phyloP scores from a whole-genome alignment of 306 rosid genomes.

The Medicago truncatula region DNA sequence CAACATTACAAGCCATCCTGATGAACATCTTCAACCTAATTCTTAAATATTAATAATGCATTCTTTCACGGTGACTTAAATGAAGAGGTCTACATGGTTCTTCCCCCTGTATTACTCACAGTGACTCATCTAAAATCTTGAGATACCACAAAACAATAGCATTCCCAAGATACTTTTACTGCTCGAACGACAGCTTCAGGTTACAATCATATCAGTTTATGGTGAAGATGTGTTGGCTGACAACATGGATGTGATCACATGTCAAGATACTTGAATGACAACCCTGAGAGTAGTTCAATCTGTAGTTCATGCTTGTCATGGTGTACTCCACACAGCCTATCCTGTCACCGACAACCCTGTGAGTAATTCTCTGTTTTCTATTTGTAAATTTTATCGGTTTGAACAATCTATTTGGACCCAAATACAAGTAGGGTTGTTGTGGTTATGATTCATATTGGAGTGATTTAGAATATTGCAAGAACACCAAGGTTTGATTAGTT shows the following conservation, averaged over 20 bases:
- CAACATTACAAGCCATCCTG: not conserved
- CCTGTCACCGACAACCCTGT: constrained; percentile 91
- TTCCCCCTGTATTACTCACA: not conserved
- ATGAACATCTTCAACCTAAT: not conserved
- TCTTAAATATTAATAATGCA: not conserved
- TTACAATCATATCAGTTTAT: no score
- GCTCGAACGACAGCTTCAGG: not conserved
- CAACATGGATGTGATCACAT: no score
- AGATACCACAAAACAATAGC: not conserved
- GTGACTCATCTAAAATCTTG: not conserved
- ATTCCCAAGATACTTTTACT: not conserved
- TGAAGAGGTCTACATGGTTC: not conserved
- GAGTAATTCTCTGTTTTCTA: not conserved
- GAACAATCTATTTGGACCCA: constrained; percentile 85
- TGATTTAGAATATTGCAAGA: constrained; percentile 88
- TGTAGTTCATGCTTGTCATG: constrained; percentile 70
- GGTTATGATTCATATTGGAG: constrained; percentile 87
- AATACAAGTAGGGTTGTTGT: constrained; percentile 61
- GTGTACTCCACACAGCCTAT: constrained; percentile 85
- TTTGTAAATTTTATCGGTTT: constrained; percentile 63
- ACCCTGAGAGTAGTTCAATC: constrained; percentile 38
- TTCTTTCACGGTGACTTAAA: not conserved
- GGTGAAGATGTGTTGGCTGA: no score
- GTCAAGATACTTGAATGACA: no score
- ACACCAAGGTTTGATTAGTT: constrained; percentile 60